A percentile compares a stretch with the other conserved stretches of the same genome.
phyloP scores from a whole-genome alignment of 2,329 filamentous ascomycete genomes.

The Amesomyces nigricolor region DNA sequence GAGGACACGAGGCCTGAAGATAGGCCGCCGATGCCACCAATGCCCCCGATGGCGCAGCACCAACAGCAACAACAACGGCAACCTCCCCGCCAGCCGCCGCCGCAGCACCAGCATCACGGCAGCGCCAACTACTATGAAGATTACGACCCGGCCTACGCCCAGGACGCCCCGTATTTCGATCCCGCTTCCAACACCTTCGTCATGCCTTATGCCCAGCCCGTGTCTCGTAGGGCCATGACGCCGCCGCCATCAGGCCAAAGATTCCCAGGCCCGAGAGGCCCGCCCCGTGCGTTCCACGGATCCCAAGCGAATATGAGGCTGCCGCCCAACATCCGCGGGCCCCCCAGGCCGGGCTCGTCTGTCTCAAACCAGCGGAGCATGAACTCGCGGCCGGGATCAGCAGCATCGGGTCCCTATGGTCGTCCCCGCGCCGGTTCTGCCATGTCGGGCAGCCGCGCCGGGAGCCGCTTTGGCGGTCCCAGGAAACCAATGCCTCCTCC shows the following conservation, averaged over 20 bases:
- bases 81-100: slow-evolving; percentile 11
- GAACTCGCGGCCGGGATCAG: slow-evolving; percentile 51
- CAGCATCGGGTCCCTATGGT: slow-evolving; percentile 43
- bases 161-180: slow-evolving; percentile 63
- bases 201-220: slow-evolving; percentile 77
- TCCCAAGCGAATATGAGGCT: slow-evolving; percentile 46
- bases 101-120: slow-evolving; percentile 12
- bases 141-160: slow-evolving; percentile 64
- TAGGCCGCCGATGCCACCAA: slow-evolving; percentile 38
- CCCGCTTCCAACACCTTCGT: slow-evolving; percentile 65
- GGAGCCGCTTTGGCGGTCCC: slow-evolving; percentile 36
- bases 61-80: slow-evolving; percentile 22
- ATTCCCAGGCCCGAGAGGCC: slow-evolving; percentile 37
- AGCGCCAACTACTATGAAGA: slow-evolving; percentile 58
- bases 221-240: slow-evolving; percentile 89
- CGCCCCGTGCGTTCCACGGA: slow-evolving; percentile 38
- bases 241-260: slow-evolving; percentile 64
- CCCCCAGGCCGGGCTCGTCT: slow-evolving; percentile 33
- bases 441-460: slow-evolving; percentile 42
- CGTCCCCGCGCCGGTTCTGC: slow-evolving; percentile 48
- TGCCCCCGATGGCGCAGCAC: slow-evolving; percentile 25
- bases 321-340: slow-evolving; percentile 38
- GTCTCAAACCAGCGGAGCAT: slow-evolving; percentile 25
- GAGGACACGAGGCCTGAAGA: slow-evolving; percentile 63
- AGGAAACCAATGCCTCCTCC: slow-evolving; percentile 62